A percentile compares a stretch with the other conserved stretches of the same genome.
Evolutionary conservation across 2,329 filamentous ascomycete genomes (phyloP).

Genomic region (Xylariaceae sp.): DNA sequence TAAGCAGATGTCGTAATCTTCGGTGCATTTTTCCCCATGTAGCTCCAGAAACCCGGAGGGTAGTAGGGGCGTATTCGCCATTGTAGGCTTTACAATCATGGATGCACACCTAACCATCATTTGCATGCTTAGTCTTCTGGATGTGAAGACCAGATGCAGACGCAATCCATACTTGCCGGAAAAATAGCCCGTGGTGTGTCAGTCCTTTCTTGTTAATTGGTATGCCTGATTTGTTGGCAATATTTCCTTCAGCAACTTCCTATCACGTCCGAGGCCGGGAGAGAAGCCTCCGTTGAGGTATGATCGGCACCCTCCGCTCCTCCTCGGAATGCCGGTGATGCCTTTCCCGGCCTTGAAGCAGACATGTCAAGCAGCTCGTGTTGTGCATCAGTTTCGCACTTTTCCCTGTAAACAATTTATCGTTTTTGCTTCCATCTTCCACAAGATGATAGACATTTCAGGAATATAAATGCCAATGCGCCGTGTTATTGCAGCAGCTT

Average conservation of each 20-base stretch:
- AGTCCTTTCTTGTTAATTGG: too few species aligned
- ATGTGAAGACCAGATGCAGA: not conserved
- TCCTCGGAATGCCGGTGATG: not conserved
- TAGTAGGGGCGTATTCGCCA: not conserved
- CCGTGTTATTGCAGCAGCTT: too few species aligned
- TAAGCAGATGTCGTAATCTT: not conserved
- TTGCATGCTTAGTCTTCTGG: not conserved
- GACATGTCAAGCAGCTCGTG: not conserved
- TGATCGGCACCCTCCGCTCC: slow-evolving; percentile 11
- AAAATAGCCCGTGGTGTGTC: too few species aligned
- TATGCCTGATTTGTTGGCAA: not conserved
- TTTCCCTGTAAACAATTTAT: not conserved
- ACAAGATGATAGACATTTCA: too few species aligned
- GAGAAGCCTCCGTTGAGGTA: slow-evolving; percentile 11
- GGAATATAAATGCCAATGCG: too few species aligned
- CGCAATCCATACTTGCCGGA: not conserved
- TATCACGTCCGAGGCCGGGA: slow-evolving; percentile 7
- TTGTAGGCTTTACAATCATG: not conserved
- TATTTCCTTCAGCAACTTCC: not conserved
- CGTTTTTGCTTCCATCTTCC: too few species aligned
- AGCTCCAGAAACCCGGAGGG: not conserved
- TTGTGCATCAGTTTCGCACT: not conserved
- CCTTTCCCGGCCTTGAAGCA: not conserved
- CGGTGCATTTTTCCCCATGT: slow-evolving; percentile 15
- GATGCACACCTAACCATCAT: not conserved